Base-by-base conservation (phyloP, 257 asterid genomes). In the Solanum habrochaites region DNA sequence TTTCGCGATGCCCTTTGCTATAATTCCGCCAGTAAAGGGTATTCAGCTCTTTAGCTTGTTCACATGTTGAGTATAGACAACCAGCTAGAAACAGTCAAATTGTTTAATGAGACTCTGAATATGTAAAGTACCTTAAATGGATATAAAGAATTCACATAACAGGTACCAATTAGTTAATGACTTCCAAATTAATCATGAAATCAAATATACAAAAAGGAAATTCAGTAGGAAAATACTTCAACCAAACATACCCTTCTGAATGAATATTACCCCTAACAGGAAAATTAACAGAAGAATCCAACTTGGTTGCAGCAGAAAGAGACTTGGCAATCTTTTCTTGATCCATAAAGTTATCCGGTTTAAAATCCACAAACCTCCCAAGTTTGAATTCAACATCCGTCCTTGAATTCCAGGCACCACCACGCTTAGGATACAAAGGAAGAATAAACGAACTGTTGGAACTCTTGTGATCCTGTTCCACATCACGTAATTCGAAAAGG, bases 201-300 rank as follows among this genome's bases (percentile, higher is more conserved):
- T 42, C 32, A 42, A 42, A 23, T 73, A 73, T 21, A 21, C 82
- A 74, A 42, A 42, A 37, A 62, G 39, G 32, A 3, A 43, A 32
- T 40, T 52, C 39, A 32, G 70, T 40, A 11, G 27, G 29, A 56
- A 64, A 70, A 39, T 40, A 31, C 62, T 77, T 77, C 37, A 77
- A 52, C 11, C 62, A 69, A 73, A 88, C 91, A 43, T 91, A 94
- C 98, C 98, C 98, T 37, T 93, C 93, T 18, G 94, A 94, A 88
- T 87, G 87, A 87, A 94, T 86, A 83, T 90, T 92, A 42, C 98
- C 96, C 39, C 69, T 89, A 47, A 92, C 91, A 39, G 96, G 95
- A 64, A 92, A 87, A 87, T 92, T 90, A 73, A 87, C 75, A 75
- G 91, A 75, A 85, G 92, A 88, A 72, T 90, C 96, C 72, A 89